Conservation (phyloP, 805 yeast genomes). For the Saturnispora saitoi region DNA sequence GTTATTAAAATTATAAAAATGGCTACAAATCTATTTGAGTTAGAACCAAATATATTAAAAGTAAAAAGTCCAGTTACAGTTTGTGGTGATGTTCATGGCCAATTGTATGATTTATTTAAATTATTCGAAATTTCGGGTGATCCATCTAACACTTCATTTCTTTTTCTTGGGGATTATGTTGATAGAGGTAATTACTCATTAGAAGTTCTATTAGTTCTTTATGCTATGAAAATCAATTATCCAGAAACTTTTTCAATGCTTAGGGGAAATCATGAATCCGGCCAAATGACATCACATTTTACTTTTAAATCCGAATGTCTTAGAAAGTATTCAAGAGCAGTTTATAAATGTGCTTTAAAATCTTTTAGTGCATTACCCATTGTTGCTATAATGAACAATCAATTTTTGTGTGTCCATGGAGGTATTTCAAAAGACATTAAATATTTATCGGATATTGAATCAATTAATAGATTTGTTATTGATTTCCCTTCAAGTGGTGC, state of each 20-base stretch:
- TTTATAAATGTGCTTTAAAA: slow-evolving; percentile 66
- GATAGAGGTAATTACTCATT: slow-evolving; percentile 89
- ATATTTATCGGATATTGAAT: slow-evolving; percentile 57
- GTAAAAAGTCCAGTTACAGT: slow-evolving; percentile 92
- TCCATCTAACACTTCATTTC: slow-evolving; percentile 63
- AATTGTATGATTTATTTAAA: slow-evolving; percentile 81
- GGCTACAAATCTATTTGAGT: slow-evolving; percentile 54
- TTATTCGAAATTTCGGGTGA: slow-evolving; percentile 90
- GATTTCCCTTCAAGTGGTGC: slow-evolving; percentile 84
- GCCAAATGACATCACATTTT: slow-evolving; percentile 86
- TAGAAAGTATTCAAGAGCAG: slow-evolving; percentile 59
- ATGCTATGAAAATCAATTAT: slow-evolving; percentile 68
- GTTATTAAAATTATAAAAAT: slow-evolving; percentile 53
- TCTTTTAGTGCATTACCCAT: slow-evolving; percentile 85
- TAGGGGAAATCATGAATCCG: slow-evolving; percentile 93
- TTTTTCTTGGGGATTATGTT: slow-evolving; percentile 90
- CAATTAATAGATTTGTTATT: slow-evolving; percentile 73
- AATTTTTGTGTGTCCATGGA: slow-evolving; percentile 94
- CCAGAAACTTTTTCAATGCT: slow-evolving; percentile 71
- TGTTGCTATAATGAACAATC: slow-evolving; percentile 89
- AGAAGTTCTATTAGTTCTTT: slow-evolving; percentile 70
- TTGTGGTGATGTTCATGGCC: slow-evolving; percentile 98
- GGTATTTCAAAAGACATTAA: slow-evolving; percentile 84
- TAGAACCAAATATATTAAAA: slow-evolving; percentile 71
- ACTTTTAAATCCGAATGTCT: slow-evolving; percentile 87